Conservation (phyloP, 441 rosid genomes). For the Bocquillonia castaneifolia region DNA sequence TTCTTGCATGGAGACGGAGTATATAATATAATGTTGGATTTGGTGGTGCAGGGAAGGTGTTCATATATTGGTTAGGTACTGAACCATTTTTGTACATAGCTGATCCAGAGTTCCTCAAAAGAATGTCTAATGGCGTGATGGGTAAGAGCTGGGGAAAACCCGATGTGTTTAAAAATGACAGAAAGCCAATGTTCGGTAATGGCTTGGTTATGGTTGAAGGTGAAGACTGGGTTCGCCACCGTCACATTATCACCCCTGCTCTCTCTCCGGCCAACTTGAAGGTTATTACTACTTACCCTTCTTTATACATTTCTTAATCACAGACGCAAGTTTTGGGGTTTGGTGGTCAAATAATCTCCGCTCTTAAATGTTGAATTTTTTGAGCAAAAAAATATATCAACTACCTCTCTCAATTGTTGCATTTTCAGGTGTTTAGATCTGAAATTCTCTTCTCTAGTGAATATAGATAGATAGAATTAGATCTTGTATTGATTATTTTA, state of each 20-base stretch:
- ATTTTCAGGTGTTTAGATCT: no score
- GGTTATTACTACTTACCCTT: slow-evolving; percentile 35
- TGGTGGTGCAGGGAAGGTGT: slow-evolving; percentile 68
- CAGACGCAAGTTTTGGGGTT: no score
- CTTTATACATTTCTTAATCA: no score
- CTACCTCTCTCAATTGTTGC: no score
- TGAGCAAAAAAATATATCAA: no score
- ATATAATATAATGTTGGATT: neutral
- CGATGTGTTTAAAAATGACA: slow-evolving; percentile 66
- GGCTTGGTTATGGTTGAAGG: slow-evolving; percentile 93
- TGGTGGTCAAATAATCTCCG: no score
- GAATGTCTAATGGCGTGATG: slow-evolving; percentile 64
- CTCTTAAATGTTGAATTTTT: no score
- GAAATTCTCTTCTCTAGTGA: no score
- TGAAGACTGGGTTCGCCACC: slow-evolving; percentile 89
- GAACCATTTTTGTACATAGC: slow-evolving; percentile 90
- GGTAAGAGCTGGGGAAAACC: slow-evolving; percentile 99
- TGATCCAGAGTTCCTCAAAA: slow-evolving; percentile 81
- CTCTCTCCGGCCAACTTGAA: slow-evolving; percentile 74
- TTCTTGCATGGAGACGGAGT: neutral
- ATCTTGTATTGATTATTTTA: neutral
- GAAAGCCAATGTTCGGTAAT: slow-evolving; percentile 89
- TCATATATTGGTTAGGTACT: slow-evolving; percentile 88
- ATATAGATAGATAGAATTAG: neutral
- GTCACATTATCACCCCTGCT: slow-evolving; percentile 87